Percentiles rank a stretch among this genome's conserved stretches.
These are phyloP conservation scores for Annona cherimola DNA, from an alignment of 164 flowering plant species.

Conservation along the genomic window DNA sequence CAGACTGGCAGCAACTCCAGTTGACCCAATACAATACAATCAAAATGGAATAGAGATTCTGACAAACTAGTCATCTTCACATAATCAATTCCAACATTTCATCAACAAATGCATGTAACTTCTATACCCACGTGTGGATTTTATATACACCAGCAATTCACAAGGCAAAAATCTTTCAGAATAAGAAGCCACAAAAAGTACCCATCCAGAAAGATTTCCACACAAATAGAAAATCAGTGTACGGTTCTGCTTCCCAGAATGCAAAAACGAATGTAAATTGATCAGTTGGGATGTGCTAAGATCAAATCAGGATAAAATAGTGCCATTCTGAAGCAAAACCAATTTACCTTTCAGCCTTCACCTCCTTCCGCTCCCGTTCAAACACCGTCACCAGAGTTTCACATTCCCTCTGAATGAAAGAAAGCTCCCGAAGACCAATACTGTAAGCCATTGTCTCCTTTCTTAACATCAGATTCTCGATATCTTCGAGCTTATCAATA, in stretches of 20 bases:
- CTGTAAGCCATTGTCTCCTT: constrained; percentile 59
- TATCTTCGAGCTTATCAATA: constrained; percentile 55
- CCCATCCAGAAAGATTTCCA: too few species aligned
- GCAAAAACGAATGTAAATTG: neutral
- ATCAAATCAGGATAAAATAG: neutral
- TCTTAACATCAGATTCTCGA: constrained; percentile 59
- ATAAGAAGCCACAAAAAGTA: too few species aligned
- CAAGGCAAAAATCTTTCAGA: too few species aligned
- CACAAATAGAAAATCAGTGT: neutral
- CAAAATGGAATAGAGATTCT: too few species aligned
- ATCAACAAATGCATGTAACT: too few species aligned
- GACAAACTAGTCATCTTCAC: too few species aligned
- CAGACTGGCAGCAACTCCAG: too few species aligned
- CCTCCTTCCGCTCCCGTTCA: constrained; percentile 33
- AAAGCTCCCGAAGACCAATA: constrained; percentile 66
- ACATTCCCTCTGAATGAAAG: constrained; percentile 66
- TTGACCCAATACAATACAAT: too few species aligned
- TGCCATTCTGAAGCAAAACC: neutral
- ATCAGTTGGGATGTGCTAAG: neutral
- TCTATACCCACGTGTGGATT: too few species aligned
- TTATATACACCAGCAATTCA: too few species aligned
- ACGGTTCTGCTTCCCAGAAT: neutral
- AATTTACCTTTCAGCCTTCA: constrained; percentile 36
- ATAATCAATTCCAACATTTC: too few species aligned
- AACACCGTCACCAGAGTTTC: constrained; percentile 58